Conservation (phyloP, 2,329 filamentous ascomycete genomes). For the Colletotrichum sp. region DNA sequence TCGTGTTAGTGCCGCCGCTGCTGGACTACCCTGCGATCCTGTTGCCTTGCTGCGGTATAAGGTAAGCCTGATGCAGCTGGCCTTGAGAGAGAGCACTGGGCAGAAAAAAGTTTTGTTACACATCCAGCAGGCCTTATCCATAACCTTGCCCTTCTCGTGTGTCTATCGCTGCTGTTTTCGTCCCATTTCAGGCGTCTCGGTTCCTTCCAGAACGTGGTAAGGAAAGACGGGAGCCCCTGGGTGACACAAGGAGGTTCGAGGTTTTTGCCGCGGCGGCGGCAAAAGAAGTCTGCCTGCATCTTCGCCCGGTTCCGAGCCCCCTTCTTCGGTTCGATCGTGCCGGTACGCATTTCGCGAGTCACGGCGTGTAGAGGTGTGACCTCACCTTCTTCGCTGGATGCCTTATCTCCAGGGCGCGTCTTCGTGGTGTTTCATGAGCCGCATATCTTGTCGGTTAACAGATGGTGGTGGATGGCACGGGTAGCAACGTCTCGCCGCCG, state of each 20-base stretch:
- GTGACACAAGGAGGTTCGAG: background rate
- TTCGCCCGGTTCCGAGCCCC: background rate
- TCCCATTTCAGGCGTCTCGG: background rate
- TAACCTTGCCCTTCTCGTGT: background rate
- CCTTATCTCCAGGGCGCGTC: background rate
- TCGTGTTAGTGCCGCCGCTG: background rate
- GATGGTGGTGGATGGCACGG: background rate
- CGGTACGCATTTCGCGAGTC: background rate
- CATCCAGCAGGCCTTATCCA: background rate
- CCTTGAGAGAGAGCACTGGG: background rate
- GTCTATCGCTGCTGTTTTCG: background rate
- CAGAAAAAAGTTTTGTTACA: background rate
- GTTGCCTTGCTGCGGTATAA: background rate
- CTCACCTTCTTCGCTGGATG: background rate
- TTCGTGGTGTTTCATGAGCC: background rate
- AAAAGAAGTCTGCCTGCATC: background rate
- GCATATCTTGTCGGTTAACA: background rate
- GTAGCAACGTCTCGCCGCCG: background rate
- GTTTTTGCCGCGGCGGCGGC: background rate
- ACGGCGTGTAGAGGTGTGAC: background rate
- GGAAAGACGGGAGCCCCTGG: background rate
- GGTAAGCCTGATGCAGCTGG: background rate
- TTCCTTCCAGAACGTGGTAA: constrained; percentile 3
- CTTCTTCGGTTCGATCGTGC: background rate
- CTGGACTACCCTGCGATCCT: background rate